These are phyloP conservation scores for Triticum turgidum DNA, from an alignment of 176 grass and related monocot species.

Conservation along the genomic window DNA sequence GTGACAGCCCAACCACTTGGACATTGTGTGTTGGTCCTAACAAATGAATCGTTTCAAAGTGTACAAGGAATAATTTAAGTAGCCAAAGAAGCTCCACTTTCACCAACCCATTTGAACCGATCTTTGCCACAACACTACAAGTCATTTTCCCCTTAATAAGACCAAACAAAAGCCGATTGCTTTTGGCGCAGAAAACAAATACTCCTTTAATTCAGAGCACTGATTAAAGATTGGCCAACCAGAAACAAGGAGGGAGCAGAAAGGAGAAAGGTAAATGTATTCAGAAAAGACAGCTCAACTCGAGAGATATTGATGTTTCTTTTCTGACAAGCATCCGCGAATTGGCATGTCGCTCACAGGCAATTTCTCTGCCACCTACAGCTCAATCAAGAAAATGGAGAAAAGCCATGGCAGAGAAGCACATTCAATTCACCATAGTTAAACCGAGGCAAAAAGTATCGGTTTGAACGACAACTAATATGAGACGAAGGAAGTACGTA, in stretches of 20 bases:
- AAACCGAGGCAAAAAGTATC: too few relatives aligned
- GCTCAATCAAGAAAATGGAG: background rate
- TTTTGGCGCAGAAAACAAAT: background rate
- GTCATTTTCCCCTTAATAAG: slow-evolving; percentile 7
- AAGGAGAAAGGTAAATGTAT: background rate
- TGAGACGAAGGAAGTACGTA: too few relatives aligned
- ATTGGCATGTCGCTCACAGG: background rate
- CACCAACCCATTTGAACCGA: background rate
- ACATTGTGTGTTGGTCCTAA: background rate
- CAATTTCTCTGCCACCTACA: background rate
- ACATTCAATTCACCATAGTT: background rate
- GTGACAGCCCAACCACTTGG: background rate
- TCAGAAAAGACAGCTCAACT: slow-evolving; percentile 38
- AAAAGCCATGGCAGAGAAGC: background rate
- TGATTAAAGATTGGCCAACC: background rate
- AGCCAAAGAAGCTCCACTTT: background rate
- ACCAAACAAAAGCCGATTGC: background rate
- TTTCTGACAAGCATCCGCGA: slow-evolving; percentile 16
- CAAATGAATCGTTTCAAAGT: background rate
- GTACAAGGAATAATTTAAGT: background rate
- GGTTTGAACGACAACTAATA: too few relatives aligned
- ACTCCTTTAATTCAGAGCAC: background rate
- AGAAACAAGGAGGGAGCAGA: background rate
- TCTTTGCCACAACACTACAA: background rate
- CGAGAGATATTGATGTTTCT: slow-evolving; percentile 13